These are phyloP conservation scores for Alternaria viburni DNA, from an alignment of 2,329 filamentous ascomycete genomes.

Conservation along the genomic window DNA sequence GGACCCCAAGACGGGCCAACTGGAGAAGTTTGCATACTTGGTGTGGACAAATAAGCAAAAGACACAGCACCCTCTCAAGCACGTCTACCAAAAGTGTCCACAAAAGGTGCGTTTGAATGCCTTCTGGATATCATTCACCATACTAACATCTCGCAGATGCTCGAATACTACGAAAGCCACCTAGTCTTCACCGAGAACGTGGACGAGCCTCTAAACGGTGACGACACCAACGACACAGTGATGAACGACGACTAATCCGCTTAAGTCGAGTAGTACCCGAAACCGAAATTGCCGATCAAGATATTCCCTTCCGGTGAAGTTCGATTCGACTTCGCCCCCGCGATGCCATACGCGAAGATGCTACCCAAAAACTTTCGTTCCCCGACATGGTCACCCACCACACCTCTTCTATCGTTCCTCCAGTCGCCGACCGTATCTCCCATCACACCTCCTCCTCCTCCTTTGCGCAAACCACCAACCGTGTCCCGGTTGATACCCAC, in stretches of 20 bases:
- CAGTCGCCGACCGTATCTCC: not conserved
- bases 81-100: constrained; percentile 77
- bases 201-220: constrained; percentile 15
- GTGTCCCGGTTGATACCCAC: not conserved
- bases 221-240: constrained; percentile 9
- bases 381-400: not conserved
- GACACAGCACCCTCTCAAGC: constrained; percentile 72
- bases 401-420: not conserved
- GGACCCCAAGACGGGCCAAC: constrained; percentile 49
- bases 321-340: not conserved
- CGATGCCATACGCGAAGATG: not conserved
- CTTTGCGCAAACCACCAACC: not conserved
- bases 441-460: not conserved
- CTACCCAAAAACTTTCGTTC: not conserved
- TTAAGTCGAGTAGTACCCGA: constrained; percentile 10
- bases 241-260: constrained; percentile 10
- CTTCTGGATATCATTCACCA: not conserved
- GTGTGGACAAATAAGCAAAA: constrained; percentile 77
- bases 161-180: constrained; percentile 59
- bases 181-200: constrained; percentile 40
- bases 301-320: not conserved
- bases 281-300: not conserved
- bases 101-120: constrained; percentile 63
- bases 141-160: constrained; percentile 39
- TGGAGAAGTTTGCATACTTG: constrained; percentile 69